Percentiles rank a stretch among this genome's conserved stretches.
Conservation (phyloP, 78 protist species). For the Pigoraptor vietnamica region DNA sequence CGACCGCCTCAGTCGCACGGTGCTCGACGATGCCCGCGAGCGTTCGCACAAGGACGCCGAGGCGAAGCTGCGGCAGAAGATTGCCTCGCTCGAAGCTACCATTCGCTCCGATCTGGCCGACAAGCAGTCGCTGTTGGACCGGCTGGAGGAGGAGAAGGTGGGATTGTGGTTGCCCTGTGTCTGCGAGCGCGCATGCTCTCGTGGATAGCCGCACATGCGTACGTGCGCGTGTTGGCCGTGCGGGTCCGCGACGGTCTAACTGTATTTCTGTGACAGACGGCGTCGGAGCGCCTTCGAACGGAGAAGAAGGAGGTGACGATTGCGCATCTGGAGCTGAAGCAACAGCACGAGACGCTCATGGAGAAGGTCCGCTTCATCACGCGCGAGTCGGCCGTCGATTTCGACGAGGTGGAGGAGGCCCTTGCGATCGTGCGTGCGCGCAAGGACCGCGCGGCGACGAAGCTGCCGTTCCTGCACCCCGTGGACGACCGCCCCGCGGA, state of each 20-base stretch:
- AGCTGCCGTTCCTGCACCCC: background rate
- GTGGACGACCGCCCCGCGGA: background rate
- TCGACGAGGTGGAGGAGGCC: background rate
- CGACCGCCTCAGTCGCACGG: background rate
- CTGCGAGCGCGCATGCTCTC: too few species aligned
- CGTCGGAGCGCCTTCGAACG: background rate
- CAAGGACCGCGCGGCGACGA: background rate
- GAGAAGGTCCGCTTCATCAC: background rate
- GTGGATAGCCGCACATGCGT: too few species aligned
- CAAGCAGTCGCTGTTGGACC: background rate
- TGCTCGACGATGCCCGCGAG: background rate
- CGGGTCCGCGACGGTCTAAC: background rate
- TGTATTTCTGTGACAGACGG: background rate
- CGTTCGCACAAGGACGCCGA: background rate
- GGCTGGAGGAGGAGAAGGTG: background rate
- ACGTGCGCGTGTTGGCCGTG: too few species aligned
- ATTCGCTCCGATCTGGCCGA: background rate
- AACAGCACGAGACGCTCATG: background rate
- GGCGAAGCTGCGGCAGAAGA: background rate
- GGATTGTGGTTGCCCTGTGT: too few species aligned
- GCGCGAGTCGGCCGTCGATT: background rate
- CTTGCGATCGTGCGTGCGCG: background rate
- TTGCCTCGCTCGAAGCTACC: background rate
- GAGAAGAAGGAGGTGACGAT: background rate
- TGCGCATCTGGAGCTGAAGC: background rate